These are phyloP conservation scores for Euryodendron excelsum DNA, from an alignment of 148 eudicot genomes.

Conservation along the genomic window DNA sequence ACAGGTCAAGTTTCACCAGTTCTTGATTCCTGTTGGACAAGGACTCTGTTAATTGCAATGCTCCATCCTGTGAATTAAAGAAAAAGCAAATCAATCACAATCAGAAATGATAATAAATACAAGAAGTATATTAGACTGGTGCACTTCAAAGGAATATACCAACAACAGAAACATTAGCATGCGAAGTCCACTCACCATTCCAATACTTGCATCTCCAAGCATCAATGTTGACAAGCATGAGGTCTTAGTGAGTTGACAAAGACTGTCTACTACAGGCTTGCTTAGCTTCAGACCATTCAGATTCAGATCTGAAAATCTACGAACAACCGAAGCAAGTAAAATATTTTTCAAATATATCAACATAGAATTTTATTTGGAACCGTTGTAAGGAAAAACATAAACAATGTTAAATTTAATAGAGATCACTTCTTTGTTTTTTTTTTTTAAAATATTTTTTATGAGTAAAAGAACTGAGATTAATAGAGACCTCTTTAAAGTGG, in stretches of 20 bases:
- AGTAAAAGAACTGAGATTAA: no score
- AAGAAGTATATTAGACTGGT: background rate
- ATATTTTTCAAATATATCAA: background rate
- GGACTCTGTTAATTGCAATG: conserved; percentile 60
- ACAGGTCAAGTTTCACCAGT: conserved; percentile 68
- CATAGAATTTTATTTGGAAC: background rate
- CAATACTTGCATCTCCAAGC: conserved; percentile 70
- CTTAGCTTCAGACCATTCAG: conserved; percentile 74
- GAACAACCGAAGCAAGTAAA: background rate
- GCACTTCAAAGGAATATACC: background rate
- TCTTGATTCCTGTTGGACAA: conserved; percentile 59
- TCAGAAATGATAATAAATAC: background rate
- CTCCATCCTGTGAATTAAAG: conserved; percentile 59
- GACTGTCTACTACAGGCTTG: conserved; percentile 57
- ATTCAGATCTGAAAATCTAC: conserved; percentile 79
- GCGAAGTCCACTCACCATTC: conserved; percentile 52
- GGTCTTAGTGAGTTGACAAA: conserved; percentile 62
- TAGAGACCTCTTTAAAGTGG: conserved; percentile 56
- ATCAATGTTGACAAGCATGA: conserved; percentile 64
- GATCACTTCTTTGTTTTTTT: no score
- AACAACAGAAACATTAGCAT: background rate
- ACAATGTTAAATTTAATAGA: background rate
- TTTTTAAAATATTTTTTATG: no score
- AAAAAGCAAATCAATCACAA: background rate
- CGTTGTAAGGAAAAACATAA: background rate